Percentiles rank a stretch among this genome's conserved stretches.
Conservation (phyloP, 768 basidiomycete genomes). For the Xerocomus spinulosus region DNA sequence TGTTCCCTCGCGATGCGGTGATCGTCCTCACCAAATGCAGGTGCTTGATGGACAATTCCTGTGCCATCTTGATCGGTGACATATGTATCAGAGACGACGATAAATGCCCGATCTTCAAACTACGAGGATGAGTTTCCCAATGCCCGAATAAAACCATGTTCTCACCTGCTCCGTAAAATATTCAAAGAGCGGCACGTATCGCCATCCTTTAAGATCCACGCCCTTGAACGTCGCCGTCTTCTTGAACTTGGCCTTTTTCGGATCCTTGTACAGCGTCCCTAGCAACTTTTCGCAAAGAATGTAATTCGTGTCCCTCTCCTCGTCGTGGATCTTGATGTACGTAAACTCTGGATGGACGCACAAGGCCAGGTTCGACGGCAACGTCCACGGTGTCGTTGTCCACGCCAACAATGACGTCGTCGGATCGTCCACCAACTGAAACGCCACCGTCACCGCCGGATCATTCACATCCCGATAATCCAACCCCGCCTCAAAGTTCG, state of each 20-base stretch:
- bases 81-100: slow-evolving; percentile 86
- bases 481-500: slow-evolving; percentile 94
- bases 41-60: slow-evolving; percentile 98
- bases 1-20: slow-evolving; percentile 87
- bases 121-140: slow-evolving; percentile 27
- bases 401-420: slow-evolving; percentile 87
- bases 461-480: slow-evolving; percentile 92
- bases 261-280: slow-evolving; percentile 88
- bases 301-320: slow-evolving; percentile 80
- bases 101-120: slow-evolving; percentile 90
- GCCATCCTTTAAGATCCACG: slow-evolving; percentile 91
- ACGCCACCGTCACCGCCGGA: slow-evolving; percentile 91
- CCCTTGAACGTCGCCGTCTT: slow-evolving; percentile 86
- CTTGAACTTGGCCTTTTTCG: slow-evolving; percentile 95
- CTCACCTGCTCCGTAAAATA: slow-evolving; percentile 92
- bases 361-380: slow-evolving; percentile 91
- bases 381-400: slow-evolving; percentile 99
- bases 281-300: slow-evolving; percentile 89
- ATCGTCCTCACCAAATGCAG: slow-evolving; percentile 98
- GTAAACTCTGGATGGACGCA: slow-evolving; percentile 96
- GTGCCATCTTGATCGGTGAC: slow-evolving; percentile 93
- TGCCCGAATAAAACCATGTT: slow-evolving; percentile 1
- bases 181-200: slow-evolving; percentile 91
- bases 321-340: slow-evolving; percentile 95
- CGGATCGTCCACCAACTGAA: slow-evolving; percentile 91